Percentiles rank a stretch among this genome's conserved stretches.
These are phyloP conservation scores for Termitomyces sp. DNA, from an alignment of 768 basidiomycete genomes.

Conservation along the genomic window DNA sequence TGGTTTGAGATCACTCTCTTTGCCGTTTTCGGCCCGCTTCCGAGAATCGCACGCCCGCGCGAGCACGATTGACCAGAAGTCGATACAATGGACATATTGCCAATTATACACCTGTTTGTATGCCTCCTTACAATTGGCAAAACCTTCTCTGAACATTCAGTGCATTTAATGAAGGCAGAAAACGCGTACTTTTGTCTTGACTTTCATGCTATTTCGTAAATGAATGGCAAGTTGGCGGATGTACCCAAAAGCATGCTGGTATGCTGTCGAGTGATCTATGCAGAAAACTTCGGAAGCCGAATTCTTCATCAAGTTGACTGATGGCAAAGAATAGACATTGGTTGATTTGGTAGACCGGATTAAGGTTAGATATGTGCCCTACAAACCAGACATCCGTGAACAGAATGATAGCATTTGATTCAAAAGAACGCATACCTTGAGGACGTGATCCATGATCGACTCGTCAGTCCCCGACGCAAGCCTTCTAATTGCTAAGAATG, in stretches of 20 bases:
- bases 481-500: conserved; percentile 80
- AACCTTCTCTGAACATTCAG: conserved; percentile 6
- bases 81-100: conserved; percentile 94
- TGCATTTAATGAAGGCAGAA: neutral
- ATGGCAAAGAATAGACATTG: conserved; percentile 80
- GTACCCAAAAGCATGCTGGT: conserved; percentile 95
- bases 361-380: conserved; percentile 88
- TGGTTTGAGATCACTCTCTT: conserved; percentile 77
- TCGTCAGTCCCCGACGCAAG: conserved; percentile 76
- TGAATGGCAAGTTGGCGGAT: conserved; percentile 94
- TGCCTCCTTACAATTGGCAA: conserved; percentile 55
- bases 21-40: conserved; percentile 41
- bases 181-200: conserved; percentile 65
- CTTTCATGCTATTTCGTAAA: conserved; percentile 86
- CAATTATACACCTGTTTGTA: conserved; percentile 97
- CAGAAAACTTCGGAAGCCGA: conserved; percentile 91
- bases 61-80: conserved; percentile 93
- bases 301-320: conserved; percentile 97
- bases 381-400: neutral
- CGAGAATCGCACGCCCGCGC: conserved; percentile 71
- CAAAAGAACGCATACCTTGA: conserved; percentile 58
- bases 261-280: conserved; percentile 65
- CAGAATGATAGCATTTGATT: neutral
- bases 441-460: conserved; percentile 74
- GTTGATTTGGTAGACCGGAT: conserved; percentile 83